phyloP scores from a whole-genome alignment of 352 stramenopile species.

The Globisporangium cederbergense region DNA sequence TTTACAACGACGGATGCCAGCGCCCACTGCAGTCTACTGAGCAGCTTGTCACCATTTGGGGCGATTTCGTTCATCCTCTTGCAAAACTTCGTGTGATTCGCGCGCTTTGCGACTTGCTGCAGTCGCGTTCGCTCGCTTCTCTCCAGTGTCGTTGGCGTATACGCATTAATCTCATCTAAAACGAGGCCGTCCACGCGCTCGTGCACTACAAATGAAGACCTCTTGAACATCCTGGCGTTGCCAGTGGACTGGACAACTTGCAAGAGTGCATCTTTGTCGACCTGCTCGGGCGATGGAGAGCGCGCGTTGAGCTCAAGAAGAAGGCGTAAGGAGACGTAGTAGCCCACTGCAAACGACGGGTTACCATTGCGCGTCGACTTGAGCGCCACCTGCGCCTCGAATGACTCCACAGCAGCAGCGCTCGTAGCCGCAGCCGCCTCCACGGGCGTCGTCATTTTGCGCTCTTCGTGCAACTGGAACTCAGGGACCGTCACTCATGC shows the following conservation, averaged over 20 bases:
- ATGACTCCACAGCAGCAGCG: background rate
- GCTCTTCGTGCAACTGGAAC: background rate
- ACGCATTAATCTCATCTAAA: background rate
- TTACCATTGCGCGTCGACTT: constrained; percentile 1
- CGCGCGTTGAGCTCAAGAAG: constrained; percentile 1
- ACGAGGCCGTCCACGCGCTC: background rate
- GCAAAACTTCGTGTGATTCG: background rate
- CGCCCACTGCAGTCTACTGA: background rate
- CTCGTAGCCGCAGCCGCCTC: background rate
- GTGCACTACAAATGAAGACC: background rate
- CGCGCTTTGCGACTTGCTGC: background rate
- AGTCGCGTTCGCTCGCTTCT: constrained; percentile 3
- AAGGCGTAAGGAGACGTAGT: constrained; percentile 7
- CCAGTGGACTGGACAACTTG: background rate
- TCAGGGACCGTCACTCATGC: constrained; percentile 7
- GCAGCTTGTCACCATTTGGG: constrained; percentile 3
- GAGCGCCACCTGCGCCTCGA: constrained; percentile 4
- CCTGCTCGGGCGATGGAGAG: background rate
- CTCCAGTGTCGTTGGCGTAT: background rate
- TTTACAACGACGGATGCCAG: background rate
- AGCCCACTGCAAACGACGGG: background rate
- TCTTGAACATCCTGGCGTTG: constrained; percentile 13
- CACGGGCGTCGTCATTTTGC: background rate
- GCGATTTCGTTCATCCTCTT: background rate
- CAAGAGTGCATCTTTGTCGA: background rate